phyloP scores from a whole-genome alignment of 164 flowering plant species.

The Amborella trichopoda region DNA sequence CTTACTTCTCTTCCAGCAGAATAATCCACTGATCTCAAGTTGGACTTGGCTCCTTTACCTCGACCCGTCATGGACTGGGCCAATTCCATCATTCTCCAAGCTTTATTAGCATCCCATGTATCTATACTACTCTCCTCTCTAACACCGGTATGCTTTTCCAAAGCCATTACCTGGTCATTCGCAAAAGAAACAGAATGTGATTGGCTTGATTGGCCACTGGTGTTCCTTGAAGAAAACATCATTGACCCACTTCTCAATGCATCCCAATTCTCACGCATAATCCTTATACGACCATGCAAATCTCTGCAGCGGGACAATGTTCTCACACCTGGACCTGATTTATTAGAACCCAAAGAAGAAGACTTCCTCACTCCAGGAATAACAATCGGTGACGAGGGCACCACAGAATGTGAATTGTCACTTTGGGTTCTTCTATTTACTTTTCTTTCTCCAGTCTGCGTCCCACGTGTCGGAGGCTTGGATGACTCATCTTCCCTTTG shows the following conservation, averaged over 20 bases:
- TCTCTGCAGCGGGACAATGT: constrained; percentile 33
- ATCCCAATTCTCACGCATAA: constrained; percentile 63
- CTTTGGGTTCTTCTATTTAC: no score
- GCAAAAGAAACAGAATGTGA: constrained; percentile 11
- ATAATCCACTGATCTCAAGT: no score
- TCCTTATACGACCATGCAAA: constrained; percentile 32
- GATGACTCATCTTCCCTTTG: no score
- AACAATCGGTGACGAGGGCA: not conserved
- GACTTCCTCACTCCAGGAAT: not conserved
- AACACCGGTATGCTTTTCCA: constrained; percentile 5
- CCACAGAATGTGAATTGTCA: no score
- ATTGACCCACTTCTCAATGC: constrained; percentile 38
- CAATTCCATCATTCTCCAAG: constrained; percentile 67
- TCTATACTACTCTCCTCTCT: constrained; percentile 1
- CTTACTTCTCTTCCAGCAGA: no score
- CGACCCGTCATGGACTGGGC: constrained; percentile 48
- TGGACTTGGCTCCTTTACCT: no score
- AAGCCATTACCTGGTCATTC: constrained; percentile 3
- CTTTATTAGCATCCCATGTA: constrained; percentile 32
- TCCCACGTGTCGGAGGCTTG: no score
- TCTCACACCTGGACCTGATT: constrained; percentile 23
- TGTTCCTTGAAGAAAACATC: constrained; percentile 27
- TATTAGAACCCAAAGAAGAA: constrained; percentile 2
- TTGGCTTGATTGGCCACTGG: constrained; percentile 8
- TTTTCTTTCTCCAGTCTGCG: no score